These are phyloP conservation scores for Echria macrotheca DNA, from an alignment of 495 filamentous ascomycete species.

Conservation along the genomic window DNA sequence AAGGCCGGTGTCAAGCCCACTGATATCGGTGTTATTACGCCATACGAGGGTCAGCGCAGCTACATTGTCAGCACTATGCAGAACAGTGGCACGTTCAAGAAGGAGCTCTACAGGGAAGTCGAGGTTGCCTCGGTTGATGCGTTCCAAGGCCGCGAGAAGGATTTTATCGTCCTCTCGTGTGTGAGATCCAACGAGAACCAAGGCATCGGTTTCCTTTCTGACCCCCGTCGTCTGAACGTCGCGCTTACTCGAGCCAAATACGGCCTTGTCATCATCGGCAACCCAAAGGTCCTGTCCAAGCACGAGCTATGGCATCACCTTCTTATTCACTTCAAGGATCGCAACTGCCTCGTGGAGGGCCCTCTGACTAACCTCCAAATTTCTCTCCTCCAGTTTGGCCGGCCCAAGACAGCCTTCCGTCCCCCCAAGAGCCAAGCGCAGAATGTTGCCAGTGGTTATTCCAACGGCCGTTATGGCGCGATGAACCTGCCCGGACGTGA, in stretches of 20 bases:
- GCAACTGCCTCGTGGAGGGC: constrained; percentile 91
- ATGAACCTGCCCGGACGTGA: constrained; percentile 57
- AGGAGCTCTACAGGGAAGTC: constrained; percentile 98
- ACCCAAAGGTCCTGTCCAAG: constrained; percentile 96
- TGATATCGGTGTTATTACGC: constrained; percentile 96
- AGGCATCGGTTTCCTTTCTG: constrained; percentile 97
- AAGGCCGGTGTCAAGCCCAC: constrained; percentile 92
- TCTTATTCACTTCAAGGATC: constrained; percentile 94
- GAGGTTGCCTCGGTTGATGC: constrained; percentile 98
- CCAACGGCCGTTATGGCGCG: constrained; percentile 37
- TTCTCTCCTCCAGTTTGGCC: constrained; percentile 89
- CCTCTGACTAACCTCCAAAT: constrained; percentile 94
- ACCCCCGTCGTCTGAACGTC: constrained; percentile 98
- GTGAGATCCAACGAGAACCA: constrained; percentile 99
- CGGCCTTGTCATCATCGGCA: constrained; percentile 91
- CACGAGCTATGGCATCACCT: constrained; percentile 98
- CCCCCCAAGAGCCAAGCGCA: constrained; percentile 65
- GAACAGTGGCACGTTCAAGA: constrained; percentile 92
- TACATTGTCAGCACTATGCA: constrained; percentile 99
- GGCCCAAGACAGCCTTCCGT: constrained; percentile 86
- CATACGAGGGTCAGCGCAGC: constrained; percentile 96
- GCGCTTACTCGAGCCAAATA: constrained; percentile 96
- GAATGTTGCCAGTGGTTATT: constrained; percentile 73
- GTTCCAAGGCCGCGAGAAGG: constrained; percentile 98
- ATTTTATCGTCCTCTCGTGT: constrained; percentile 97